These are phyloP conservation scores for Globisporangium paroecandrum DNA, from an alignment of 352 stramenopile genomes.

Conservation along the genomic window DNA sequence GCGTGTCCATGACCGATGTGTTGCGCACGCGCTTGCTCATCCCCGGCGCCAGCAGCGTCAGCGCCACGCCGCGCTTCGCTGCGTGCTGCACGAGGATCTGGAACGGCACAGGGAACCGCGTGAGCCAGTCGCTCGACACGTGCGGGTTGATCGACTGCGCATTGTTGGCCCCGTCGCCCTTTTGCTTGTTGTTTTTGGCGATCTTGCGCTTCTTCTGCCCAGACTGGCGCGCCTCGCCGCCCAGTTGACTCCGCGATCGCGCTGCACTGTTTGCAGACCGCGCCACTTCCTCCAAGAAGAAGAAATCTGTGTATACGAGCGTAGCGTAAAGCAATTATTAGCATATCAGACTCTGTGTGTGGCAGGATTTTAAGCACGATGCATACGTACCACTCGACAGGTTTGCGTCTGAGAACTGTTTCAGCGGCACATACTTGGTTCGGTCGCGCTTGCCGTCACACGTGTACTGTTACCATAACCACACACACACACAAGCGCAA, in stretches of 20 bases:
- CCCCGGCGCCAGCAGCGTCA: conserved; percentile 70
- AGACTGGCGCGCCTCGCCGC: conserved; percentile 29
- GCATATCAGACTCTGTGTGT: neutral
- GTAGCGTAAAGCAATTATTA: neutral
- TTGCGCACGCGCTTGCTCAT: conserved; percentile 81
- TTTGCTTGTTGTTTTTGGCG: conserved; percentile 2
- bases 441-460: conserved; percentile 83
- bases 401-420: conserved; percentile 73
- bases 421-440: conserved; percentile 72
- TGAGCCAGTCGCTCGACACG: conserved; percentile 64
- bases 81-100: conserved; percentile 71
- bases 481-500: conserved; percentile 2
- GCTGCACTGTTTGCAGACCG: conserved; percentile 52
- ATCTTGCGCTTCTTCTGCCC: conserved; percentile 30
- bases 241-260: conserved; percentile 38
- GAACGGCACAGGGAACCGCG: conserved; percentile 61
- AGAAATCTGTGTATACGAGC: conserved; percentile 45
- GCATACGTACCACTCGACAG: conserved; percentile 56
- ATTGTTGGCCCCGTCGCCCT: neutral
- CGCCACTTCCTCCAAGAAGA: conserved; percentile 70
- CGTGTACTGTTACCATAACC: conserved; percentile 38
- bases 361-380: neutral
- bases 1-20: conserved; percentile 72
- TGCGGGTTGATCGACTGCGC: conserved; percentile 46
- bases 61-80: conserved; percentile 54